Base-by-base conservation (phyloP, 192 early-diverging fungal species). In the Globomyces pollinis-pini region DNA sequence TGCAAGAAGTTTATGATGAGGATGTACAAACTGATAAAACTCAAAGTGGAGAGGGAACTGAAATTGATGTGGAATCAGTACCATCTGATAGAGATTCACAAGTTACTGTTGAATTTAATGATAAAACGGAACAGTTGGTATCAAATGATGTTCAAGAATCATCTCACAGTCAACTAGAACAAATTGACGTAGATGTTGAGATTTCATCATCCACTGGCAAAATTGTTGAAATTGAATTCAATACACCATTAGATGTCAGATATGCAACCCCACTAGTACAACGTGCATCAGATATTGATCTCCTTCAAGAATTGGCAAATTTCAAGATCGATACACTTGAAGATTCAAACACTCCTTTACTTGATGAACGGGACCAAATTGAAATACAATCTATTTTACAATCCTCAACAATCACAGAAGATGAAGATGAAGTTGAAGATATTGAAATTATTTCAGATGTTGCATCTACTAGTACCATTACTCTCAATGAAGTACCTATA, bases 371-470 rank as follows among this genome's bases (percentile, higher is more conserved):
- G 0, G 53, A 55, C 9, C 29, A 55, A 29, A 2, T 26, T n/a
- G 15, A 20, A 20, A 0, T 20, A 39, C 15, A 0, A 20, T 20
- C 38, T 39, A n/a, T n/a, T n/a, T n/a, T n/a, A n/a, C n/a, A n/a
- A n/a, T 7, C n/a, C 24, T 7, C 23, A 8, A 47, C 28, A 28
- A 26, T 42, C n/a, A 9, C 23, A 47, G 21, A 47, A 47, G 44
- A 28, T 26, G 44, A 47, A 2, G 44, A 47, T n/a, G 44, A 47
- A 47, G 28, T 47, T 47, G 44, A 47, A 47, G 44, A n/a, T n/a
- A n/a, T n/a, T n/a, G n/a, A n/a, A n/a, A n/a, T n/a, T n/a, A n/a
- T n/a, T n/a, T n/a, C n/a, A n/a, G 38, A 0, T 20, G 38, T 13
- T 13, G 38, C 12, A 13, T 39, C 38, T 39, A n/a, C 38, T 13